Percentiles rank a stretch among this genome's conserved stretches.
These are phyloP conservation scores for Letharia lupina DNA, from an alignment of 495 filamentous ascomycete genomes.

Conservation along the genomic window DNA sequence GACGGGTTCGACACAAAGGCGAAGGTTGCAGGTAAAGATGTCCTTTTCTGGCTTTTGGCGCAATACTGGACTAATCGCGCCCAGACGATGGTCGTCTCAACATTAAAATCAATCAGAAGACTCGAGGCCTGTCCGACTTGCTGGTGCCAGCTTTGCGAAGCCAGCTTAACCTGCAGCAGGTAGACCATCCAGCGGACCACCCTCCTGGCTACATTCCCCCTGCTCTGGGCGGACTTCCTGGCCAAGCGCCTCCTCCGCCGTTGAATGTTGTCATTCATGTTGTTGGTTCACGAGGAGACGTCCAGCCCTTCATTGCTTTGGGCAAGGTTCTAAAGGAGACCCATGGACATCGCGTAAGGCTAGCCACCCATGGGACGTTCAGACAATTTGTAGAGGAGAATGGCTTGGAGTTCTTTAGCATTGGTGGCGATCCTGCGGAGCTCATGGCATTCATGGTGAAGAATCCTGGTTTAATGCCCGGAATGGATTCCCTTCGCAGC, in stretches of 20 bases:
- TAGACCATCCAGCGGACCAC: slow-evolving; percentile 34
- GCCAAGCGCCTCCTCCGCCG: slow-evolving; percentile 45
- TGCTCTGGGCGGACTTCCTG: slow-evolving; percentile 49
- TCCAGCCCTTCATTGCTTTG: slow-evolving; percentile 65
- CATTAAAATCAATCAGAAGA: slow-evolving; percentile 65
- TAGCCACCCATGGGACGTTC: slow-evolving; percentile 71
- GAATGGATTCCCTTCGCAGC: slow-evolving; percentile 53
- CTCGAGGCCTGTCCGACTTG: slow-evolving; percentile 53
- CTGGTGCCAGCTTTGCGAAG: slow-evolving; percentile 55
- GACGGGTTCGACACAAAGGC: slow-evolving; percentile 48
- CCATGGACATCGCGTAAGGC: slow-evolving; percentile 65
- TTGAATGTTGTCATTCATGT: slow-evolving; percentile 76
- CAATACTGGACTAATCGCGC: neutral
- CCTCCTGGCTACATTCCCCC: slow-evolving; percentile 55
- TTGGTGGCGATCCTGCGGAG: slow-evolving; percentile 69
- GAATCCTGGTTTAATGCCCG: slow-evolving; percentile 71
- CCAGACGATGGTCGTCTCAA: slow-evolving; percentile 63
- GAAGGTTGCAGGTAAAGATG: slow-evolving; percentile 33
- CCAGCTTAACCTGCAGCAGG: slow-evolving; percentile 41
- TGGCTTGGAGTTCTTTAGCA: slow-evolving; percentile 69
- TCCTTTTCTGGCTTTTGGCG: neutral
- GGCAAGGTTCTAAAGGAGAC: slow-evolving; percentile 52
- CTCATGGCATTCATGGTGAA: slow-evolving; percentile 87
- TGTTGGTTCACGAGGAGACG: slow-evolving; percentile 70
- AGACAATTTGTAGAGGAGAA: slow-evolving; percentile 58